A percentile compares a stretch with the other conserved stretches of the same genome.
Conservation (phyloP, 371 early-diverging fungal species). For the Parasitella parasitica region DNA sequence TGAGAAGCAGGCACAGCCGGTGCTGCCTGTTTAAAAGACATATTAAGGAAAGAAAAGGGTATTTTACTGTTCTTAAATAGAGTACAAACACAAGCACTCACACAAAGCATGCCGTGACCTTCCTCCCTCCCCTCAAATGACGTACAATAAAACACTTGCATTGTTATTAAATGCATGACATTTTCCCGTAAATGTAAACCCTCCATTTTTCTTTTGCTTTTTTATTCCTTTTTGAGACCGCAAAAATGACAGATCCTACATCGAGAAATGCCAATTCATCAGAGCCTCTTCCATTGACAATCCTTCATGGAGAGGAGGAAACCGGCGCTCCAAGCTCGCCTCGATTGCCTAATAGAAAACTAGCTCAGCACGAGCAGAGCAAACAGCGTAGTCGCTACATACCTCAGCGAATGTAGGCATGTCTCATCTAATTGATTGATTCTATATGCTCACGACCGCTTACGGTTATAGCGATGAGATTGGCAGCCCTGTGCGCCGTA, state of each 20-base stretch:
- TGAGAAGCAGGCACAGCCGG: slow-evolving; percentile 30
- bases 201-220: background rate
- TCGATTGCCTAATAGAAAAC: slow-evolving; percentile 2
- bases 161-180: background rate
- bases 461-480: background rate
- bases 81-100: background rate
- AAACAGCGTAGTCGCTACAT: background rate
- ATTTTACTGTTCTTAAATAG: background rate
- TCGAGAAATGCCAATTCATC: background rate
- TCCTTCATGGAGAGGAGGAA: background rate
- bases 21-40: slow-evolving; percentile 9
- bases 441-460: background rate
- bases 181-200: background rate
- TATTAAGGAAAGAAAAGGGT: background rate
- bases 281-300: background rate
- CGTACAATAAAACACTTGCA: background rate
- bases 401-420: background rate
- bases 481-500: background rate
- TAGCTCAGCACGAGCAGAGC: background rate
- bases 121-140: background rate
- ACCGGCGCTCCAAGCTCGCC: background rate
- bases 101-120: background rate
- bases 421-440: background rate
- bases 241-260: background rate
- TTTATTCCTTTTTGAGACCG: background rate